Conservation (phyloP, 352 stramenopile genomes). For the Peronospora tabacina region DNA sequence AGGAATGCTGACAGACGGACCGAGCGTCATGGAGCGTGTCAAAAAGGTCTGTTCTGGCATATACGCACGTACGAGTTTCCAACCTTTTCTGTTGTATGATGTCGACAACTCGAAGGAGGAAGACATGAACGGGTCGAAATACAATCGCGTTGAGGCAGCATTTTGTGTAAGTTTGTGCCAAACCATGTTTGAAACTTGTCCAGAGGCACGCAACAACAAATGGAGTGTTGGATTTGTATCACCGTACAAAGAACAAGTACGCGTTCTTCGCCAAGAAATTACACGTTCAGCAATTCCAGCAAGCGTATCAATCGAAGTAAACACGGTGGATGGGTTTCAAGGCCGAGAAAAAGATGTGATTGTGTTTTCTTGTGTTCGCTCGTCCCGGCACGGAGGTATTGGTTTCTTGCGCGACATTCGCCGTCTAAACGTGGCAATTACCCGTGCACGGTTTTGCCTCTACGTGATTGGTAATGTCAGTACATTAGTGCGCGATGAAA, state of each 20-base stretch:
- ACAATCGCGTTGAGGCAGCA: constrained; percentile 62
- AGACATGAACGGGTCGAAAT: constrained; percentile 74
- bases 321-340: constrained; percentile 97
- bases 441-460: constrained; percentile 79
- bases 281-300: constrained; percentile 39
- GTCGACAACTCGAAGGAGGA: constrained; percentile 70
- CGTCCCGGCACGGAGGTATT: constrained; percentile 70
- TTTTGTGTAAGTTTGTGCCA: constrained; percentile 74
- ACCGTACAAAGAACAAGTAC: constrained; percentile 96
- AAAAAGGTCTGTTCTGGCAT: constrained; percentile 45
- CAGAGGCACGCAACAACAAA: constrained; percentile 52
- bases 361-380: constrained; percentile 94
- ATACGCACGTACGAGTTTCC: constrained; percentile 70
- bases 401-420: constrained; percentile 88
- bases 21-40: constrained; percentile 71
- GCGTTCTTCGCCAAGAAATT: constrained; percentile 60
- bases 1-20: constrained; percentile 86
- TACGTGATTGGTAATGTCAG: constrained; percentile 81
- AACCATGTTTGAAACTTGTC: constrained; percentile 49
- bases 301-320: constrained; percentile 87
- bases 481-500: constrained; percentile 68
- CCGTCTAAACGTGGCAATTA: constrained; percentile 88
- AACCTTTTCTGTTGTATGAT: constrained; percentile 83
- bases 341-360: constrained; percentile 98
- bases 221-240: constrained; percentile 95